Evolutionary conservation across 2,329 filamentous ascomycete genomes (phyloP), one percentile per base, ranked within the genome.

Genomic region (Fusarium anguioides): DNA sequence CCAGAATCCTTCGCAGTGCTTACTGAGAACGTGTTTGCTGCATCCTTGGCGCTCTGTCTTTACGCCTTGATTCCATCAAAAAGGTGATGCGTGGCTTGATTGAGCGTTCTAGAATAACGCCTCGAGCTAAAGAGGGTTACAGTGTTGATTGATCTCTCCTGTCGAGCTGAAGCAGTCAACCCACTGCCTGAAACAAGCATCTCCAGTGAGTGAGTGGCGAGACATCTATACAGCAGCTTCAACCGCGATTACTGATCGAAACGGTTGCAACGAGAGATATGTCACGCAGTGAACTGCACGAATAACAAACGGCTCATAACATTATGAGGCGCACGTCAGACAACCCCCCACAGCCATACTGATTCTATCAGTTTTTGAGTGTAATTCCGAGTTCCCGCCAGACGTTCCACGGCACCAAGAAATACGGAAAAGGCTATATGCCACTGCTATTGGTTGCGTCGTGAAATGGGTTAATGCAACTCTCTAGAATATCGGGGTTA

Each of bases 1-100:
- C 65, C 65, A 35, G 65, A 68, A 66, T 66, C 50, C 65, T 33
- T 69, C 48, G 64, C 37, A 27, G 57, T 68, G 58, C 65, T 57
- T 66, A 53, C 66, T 61, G 36, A 63, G 57, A 60, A 55, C 36
- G 56, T 57, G 31, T 46, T 33, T 53, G n/a, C 27, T 33, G 20
- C 47, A 47, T 37, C 45, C 51, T 27, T 66, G 52, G 48, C 40
- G 47, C 40, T 55, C 15, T 40, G 21, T 29, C 24, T 23, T 21
- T 26, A 40, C 48, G 37, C 36, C 46, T 33, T 15, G 33, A 8
- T 45, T 48, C 20, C 15, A 26, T 35, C 35, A 29, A 33, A 14
- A 27, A 20, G 24, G 51, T 64, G 63, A 50, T 50, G 50, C 6
- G 27, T 35, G 59, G 26, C 21, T 57, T 40, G 40, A 36, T 47